A percentile compares a stretch with the other conserved stretches of the same genome.
Evolutionary conservation across 2,329 filamentous ascomycete genomes (phyloP).

Genomic region (Phialemoniopsis sp.): DNA sequence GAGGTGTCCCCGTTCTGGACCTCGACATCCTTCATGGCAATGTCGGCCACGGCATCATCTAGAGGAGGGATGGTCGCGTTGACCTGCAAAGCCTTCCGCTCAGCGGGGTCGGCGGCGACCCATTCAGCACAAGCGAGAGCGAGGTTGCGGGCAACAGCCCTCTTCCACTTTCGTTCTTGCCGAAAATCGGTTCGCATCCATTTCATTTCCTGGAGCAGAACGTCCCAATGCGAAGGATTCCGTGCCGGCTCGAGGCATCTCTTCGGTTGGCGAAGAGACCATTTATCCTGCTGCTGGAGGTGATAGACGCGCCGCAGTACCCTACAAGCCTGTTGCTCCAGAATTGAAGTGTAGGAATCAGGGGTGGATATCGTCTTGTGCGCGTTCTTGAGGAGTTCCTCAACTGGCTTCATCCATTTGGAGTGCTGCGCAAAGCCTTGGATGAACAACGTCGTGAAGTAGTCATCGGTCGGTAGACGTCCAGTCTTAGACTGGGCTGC

Average conservation of each 20-base stretch:
- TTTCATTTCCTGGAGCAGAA: constrained; percentile 85
- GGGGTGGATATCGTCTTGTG: constrained; percentile 87
- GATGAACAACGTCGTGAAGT: constrained; percentile 60
- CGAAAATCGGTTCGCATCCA: constrained; percentile 98
- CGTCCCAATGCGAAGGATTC: constrained; percentile 77
- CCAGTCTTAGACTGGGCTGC: constrained; percentile 41
- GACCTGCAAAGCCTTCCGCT: constrained; percentile 66
- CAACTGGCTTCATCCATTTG: constrained; percentile 58
- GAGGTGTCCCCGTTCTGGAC: constrained; percentile 19
- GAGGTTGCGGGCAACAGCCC: constrained; percentile 71
- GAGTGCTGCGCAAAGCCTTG: constrained; percentile 51
- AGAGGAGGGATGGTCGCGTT: constrained; percentile 44
- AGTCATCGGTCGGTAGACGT: constrained; percentile 50
- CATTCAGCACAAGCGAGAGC: constrained; percentile 83
- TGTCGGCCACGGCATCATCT: constrained; percentile 15
- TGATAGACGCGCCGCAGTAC: constrained; percentile 85
- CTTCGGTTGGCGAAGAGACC: constrained; percentile 87
- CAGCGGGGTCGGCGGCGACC: constrained; percentile 60
- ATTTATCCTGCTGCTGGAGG: constrained; percentile 85
- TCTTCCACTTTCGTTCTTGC: constrained; percentile 93
- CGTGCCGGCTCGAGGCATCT: constrained; percentile 77
- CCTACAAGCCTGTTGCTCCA: constrained; percentile 83
- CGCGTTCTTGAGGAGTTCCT: constrained; percentile 73
- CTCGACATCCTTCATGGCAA: constrained; percentile 23
- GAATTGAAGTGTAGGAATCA: constrained; percentile 77